These are phyloP conservation scores for Ceriops tagal DNA, from an alignment of 345 rosid genomes.

Conservation along the genomic window DNA sequence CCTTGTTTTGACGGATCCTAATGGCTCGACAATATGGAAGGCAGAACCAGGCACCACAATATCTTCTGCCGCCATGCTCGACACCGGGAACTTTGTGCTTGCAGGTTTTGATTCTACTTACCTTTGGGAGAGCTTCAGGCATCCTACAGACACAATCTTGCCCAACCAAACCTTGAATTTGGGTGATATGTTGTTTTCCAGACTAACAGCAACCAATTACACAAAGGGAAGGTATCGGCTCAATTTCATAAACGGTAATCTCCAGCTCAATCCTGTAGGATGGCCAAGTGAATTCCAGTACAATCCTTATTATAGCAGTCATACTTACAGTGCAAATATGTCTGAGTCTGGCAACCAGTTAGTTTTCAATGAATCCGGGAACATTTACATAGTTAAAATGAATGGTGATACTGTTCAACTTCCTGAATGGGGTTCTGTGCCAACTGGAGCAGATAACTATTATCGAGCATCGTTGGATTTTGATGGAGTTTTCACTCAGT, in stretches of 20 bases:
- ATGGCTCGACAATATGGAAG: conserved; percentile 6
- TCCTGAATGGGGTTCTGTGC: too few relatives aligned
- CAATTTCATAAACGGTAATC: conserved; percentile 19
- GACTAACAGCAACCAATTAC: conserved; percentile 11
- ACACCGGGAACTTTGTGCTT: conserved; percentile 18
- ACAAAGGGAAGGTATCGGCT: conserved; percentile 33
- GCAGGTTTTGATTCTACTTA: background rate
- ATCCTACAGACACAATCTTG: conserved; percentile 20
- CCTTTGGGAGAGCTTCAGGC: conserved; percentile 21
- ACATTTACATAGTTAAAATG: too few relatives aligned
- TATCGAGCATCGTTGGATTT: background rate
- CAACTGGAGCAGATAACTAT: too few relatives aligned
- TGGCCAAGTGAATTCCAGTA: too few relatives aligned
- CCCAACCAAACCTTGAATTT: conserved; percentile 11
- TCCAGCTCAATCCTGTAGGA: conserved; percentile 11
- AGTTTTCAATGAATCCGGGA: too few relatives aligned
- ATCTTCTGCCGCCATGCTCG: conserved; percentile 10
- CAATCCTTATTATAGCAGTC: too few relatives aligned
- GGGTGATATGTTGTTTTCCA: conserved; percentile 16
- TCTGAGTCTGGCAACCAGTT: too few relatives aligned
- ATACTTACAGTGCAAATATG: too few relatives aligned
- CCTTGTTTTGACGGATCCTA: too few relatives aligned
- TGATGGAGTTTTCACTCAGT: conserved; percentile 26
- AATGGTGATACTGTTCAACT: too few relatives aligned
- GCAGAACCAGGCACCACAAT: background rate